Evolutionary conservation across 2,329 filamentous ascomycete species (phyloP).

Genomic region (Colletotrichum destructivum): DNA sequence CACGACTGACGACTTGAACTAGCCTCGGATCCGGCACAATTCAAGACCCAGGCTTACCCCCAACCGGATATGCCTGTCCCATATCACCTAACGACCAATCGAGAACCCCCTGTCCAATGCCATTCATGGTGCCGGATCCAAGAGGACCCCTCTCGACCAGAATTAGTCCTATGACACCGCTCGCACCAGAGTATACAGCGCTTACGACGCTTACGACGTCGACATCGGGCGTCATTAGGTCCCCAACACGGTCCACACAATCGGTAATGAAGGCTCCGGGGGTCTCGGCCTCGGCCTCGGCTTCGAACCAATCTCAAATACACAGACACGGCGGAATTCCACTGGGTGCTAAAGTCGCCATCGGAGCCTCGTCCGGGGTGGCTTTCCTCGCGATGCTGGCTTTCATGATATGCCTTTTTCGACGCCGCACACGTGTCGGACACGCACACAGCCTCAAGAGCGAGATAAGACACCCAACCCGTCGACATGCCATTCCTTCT

Average conservation of each 20-base stretch:
- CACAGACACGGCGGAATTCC: conserved; percentile 49
- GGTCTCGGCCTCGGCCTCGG: neutral
- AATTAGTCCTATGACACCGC: neutral
- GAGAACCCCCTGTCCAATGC: conserved; percentile 7
- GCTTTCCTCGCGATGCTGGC: conserved; percentile 55
- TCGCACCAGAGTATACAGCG: neutral
- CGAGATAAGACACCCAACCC: conserved; percentile 43
- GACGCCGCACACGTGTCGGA: conserved; percentile 48
- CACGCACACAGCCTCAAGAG: conserved; percentile 39
- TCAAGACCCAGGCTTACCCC: conserved; percentile 55
- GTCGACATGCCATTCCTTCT: conserved; percentile 52
- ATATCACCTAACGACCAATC: conserved; percentile 11
- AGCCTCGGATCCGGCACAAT: conserved; percentile 51
- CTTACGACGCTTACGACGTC: neutral
- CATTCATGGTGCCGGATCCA: conserved; percentile 24
- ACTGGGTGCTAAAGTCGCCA: conserved; percentile 60
- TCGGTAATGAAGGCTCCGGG: neutral
- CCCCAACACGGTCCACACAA: neutral
- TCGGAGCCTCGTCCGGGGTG: conserved; percentile 60
- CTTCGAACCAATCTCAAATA: neutral
- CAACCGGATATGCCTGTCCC: conserved; percentile 49
- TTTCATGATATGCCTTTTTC: conserved; percentile 56
- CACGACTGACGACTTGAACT: conserved; percentile 18
- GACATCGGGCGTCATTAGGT: neutral
- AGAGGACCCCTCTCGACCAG: conserved; percentile 5